These are phyloP conservation scores for Blepharisma japonicum DNA, from an alignment of 73 alveolate species.

Conservation along the genomic window DNA sequence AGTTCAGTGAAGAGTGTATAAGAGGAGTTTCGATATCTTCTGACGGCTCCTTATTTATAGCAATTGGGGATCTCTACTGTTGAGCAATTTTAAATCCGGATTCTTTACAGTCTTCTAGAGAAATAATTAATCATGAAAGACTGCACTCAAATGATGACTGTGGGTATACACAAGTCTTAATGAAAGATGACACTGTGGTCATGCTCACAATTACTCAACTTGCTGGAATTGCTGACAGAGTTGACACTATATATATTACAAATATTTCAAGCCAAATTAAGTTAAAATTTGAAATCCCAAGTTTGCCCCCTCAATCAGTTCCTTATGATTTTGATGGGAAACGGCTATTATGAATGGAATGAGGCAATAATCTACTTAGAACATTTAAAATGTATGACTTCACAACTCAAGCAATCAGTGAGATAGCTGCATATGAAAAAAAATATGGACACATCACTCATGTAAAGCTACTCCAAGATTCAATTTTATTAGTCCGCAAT, in stretches of 20 bases:
- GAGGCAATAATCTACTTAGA: neutral
- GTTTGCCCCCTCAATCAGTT: neutral
- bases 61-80: constrained; percentile 18
- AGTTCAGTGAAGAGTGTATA: constrained; percentile 21
- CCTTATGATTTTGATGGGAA: constrained; percentile 27
- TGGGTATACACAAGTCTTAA: constrained; percentile 7
- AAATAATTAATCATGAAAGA: neutral
- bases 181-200: neutral
- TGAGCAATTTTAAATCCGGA: neutral
- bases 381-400: constrained; percentile 2
- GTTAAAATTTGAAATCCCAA: neutral
- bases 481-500: neutral
- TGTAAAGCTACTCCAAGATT: neutral
- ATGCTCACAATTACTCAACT: neutral
- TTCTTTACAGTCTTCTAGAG: neutral
- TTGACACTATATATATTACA: neutral
- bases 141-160: constrained; percentile 9
- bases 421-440: neutral
- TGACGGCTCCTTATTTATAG: neutral
- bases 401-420: neutral
- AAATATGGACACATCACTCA: constrained; percentile 10
- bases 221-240: neutral
- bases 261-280: neutral
- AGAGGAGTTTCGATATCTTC: neutral
- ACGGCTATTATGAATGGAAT: constrained; percentile 19